Percentiles rank a stretch among this genome's conserved stretches.
These are phyloP conservation scores for Porphyrellus cyaneotinctus DNA, from an alignment of 768 basidiomycete genomes.

Conservation along the genomic window DNA sequence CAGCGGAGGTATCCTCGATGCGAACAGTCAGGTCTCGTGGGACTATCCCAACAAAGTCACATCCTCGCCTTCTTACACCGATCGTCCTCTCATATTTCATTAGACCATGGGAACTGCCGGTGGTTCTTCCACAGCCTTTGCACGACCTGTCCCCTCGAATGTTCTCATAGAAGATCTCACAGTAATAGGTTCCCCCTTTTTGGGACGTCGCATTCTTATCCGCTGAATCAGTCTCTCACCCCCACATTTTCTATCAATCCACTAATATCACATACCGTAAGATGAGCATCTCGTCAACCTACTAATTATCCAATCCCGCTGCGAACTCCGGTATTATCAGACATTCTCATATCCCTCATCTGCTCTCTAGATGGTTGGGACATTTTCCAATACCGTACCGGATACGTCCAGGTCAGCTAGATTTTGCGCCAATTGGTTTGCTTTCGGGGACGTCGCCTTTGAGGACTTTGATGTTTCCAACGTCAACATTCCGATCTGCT, in stretches of 20 bases:
- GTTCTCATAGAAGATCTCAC: conserved; percentile 39
- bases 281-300: conserved; percentile 35
- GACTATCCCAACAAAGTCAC: conserved; percentile 26
- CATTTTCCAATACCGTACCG: conserved; percentile 42
- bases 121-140: conserved; percentile 40
- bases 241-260: conserved; percentile 38
- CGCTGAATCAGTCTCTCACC: not conserved
- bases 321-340: conserved; percentile 31
- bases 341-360: not conserved
- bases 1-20: conserved; percentile 43
- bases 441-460: conserved; percentile 23
- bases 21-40: conserved; percentile 44
- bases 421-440: not conserved
- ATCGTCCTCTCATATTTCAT: not conserved
- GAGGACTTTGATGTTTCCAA: conserved; percentile 30
- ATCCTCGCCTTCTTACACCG: conserved; percentile 5
- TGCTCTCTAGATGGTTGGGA: conserved; percentile 42
- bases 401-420: conserved; percentile 35
- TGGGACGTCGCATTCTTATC: conserved; percentile 29
- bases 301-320: conserved; percentile 33
- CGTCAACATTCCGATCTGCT: conserved; percentile 41
- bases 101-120: conserved; percentile 39
- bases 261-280: conserved; percentile 39
- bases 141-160: conserved; percentile 40
- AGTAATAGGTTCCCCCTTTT: conserved; percentile 39